Conservation (phyloP, 2,329 filamentous ascomycete species). For the Stagonosporopsis chrysanthemi region DNA sequence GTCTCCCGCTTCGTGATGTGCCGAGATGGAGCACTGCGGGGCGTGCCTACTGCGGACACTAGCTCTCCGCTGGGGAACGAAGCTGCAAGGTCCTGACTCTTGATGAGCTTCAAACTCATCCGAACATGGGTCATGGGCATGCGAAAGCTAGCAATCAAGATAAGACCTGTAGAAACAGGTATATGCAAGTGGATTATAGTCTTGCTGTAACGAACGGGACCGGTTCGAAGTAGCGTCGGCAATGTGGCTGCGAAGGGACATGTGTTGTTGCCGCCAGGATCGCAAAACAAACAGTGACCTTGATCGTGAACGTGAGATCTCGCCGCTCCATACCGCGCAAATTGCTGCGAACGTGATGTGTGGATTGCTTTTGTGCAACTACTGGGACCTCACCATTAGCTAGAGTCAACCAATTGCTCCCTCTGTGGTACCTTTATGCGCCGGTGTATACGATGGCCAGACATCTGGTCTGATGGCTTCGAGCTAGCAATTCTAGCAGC, state of each 20-base stretch:
- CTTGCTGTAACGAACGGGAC: constrained; percentile 7
- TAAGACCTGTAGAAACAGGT: constrained; percentile 13
- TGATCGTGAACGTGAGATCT: constrained; percentile 6
- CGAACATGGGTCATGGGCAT: background rate
- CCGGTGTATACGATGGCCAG: constrained; percentile 10
- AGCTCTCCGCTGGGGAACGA: background rate
- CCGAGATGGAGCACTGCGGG: constrained; percentile 5
- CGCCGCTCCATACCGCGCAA: constrained; percentile 10
- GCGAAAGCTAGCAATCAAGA: constrained; percentile 8
- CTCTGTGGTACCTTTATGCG: constrained; percentile 18
- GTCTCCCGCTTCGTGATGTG: constrained; percentile 4
- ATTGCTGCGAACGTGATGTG: constrained; percentile 6
- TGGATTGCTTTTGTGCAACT: constrained; percentile 9
- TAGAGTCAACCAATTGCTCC: background rate
- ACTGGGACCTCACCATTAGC: constrained; percentile 7
- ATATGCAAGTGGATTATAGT: constrained; percentile 17
- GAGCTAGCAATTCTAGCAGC: constrained; percentile 13
- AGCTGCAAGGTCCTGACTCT: constrained; percentile 1
- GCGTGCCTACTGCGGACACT: constrained; percentile 2
- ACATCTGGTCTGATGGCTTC: constrained; percentile 6
- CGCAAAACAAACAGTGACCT: constrained; percentile 20
- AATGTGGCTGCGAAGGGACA: constrained; percentile 16
- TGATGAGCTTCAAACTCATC: background rate
- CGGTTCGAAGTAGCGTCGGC: constrained; percentile 17
- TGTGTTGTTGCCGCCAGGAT: constrained; percentile 23